Conservation (phyloP, 2,329 filamentous ascomycete genomes). For the Talaromyces sp. region DNA sequence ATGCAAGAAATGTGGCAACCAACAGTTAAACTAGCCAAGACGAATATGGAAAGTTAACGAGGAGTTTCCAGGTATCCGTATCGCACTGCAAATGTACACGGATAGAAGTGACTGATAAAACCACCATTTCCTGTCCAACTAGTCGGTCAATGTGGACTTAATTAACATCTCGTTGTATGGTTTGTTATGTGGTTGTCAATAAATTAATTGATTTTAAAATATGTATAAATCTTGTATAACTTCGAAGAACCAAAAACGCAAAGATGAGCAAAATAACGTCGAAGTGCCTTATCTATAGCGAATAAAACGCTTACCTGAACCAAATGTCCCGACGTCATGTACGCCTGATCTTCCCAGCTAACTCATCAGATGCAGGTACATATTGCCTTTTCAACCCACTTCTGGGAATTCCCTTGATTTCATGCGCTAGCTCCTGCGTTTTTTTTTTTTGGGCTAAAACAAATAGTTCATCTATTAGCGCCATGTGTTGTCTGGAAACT, state of each 20-base stretch:
- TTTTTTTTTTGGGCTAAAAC: not conserved
- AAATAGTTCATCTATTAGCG: not conserved
- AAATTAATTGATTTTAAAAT: too few relatives aligned
- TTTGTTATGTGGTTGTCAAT: not conserved
- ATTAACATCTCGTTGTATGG: not conserved
- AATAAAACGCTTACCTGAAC: not conserved
- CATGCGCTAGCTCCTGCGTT: not conserved
- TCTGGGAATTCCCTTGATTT: not conserved
- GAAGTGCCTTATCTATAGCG: not conserved
- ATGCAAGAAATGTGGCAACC: not conserved
- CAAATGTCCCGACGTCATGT: not conserved
- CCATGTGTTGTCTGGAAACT: not conserved
- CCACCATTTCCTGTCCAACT: not conserved
- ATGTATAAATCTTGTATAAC: too few relatives aligned
- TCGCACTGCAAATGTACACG: not conserved
- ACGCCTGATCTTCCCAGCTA: not conserved
- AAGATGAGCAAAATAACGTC: not conserved
- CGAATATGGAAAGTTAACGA: not conserved
- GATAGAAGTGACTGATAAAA: not conserved
- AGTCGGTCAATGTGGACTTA: not conserved
- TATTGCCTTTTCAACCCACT: not conserved
- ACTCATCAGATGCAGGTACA: not conserved
- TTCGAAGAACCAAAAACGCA: too few relatives aligned
- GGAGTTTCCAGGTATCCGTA: not conserved
- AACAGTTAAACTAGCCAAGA: not conserved